Conservation (phyloP, 805 yeast species). For the Blastobotrys parvus region DNA sequence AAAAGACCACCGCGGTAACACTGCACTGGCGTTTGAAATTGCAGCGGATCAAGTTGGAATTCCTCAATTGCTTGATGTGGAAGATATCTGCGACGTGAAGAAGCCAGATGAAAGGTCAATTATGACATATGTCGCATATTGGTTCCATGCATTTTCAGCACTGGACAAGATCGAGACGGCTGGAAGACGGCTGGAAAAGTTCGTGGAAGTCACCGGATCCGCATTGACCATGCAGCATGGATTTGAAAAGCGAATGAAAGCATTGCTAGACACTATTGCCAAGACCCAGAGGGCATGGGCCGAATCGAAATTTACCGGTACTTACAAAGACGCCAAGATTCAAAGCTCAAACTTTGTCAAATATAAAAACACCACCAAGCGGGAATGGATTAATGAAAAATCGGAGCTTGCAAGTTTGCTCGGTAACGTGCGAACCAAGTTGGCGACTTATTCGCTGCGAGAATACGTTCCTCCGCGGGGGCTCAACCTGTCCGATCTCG, state of each 20-base stretch:
- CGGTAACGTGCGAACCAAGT: slow-evolving; percentile 31
- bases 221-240: slow-evolving; percentile 26
- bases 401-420: slow-evolving; percentile 28
- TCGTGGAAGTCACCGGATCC: slow-evolving; percentile 28
- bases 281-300: slow-evolving; percentile 23
- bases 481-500: slow-evolving; percentile 24
- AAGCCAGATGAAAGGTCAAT: slow-evolving; percentile 55
- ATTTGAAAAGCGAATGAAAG: slow-evolving; percentile 27
- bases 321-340: slow-evolving; percentile 22
- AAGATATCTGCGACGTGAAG: slow-evolving; percentile 38
- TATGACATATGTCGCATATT: slow-evolving; percentile 49
- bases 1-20: slow-evolving; percentile 25
- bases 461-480: slow-evolving; percentile 31
- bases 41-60: slow-evolving; percentile 42
- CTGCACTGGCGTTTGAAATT: slow-evolving; percentile 32
- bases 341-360: slow-evolving; percentile 22
- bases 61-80: slow-evolving; percentile 45
- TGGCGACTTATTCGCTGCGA: slow-evolving; percentile 28
- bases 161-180: slow-evolving; percentile 32
- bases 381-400: slow-evolving; percentile 33
- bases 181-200: slow-evolving; percentile 30
- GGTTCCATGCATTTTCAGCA: slow-evolving; percentile 42
- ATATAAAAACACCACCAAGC: slow-evolving; percentile 26
- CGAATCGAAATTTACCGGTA: slow-evolving; percentile 17
- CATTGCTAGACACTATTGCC: slow-evolving; percentile 21